These are phyloP conservation scores for Caloboletus firmus DNA, from an alignment of 1,284 basidiomycete genomes.

Conservation along the genomic window DNA sequence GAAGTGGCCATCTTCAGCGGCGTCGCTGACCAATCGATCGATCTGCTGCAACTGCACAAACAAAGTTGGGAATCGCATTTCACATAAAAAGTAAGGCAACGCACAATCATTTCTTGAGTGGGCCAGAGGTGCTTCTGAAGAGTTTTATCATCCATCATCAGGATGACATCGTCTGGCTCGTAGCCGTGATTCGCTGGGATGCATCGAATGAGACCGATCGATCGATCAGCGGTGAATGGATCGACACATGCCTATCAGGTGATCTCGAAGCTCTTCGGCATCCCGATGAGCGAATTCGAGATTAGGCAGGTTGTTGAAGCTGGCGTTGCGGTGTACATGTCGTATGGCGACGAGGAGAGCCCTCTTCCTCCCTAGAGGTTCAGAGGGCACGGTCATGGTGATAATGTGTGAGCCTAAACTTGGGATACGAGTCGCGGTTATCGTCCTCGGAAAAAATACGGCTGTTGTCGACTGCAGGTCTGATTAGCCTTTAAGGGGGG, in stretches of 20 bases:
- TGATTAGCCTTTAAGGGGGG: neutral
- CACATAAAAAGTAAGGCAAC: neutral
- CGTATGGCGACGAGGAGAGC: constrained; percentile 27
- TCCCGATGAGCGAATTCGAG: constrained; percentile 30
- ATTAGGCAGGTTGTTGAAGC: constrained; percentile 1
- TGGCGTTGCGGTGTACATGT: constrained; percentile 8
- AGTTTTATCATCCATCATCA: constrained; percentile 32
- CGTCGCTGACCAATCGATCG: constrained; percentile 24
- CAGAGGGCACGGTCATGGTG: constrained; percentile 1
- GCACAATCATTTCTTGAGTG: constrained; percentile 32
- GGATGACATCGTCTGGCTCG: constrained; percentile 26
- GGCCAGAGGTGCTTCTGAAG: constrained; percentile 22
- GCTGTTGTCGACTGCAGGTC: too few species aligned
- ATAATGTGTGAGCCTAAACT: neutral
- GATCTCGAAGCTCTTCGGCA: constrained; percentile 9
- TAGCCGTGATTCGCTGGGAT: constrained; percentile 33
- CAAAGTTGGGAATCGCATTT: neutral
- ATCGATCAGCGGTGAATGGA: neutral
- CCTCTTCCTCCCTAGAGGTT: constrained; percentile 12
- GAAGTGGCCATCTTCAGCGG: constrained; percentile 35
- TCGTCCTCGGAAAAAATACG: neutral
- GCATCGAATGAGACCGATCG: constrained; percentile 4
- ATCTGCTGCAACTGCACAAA: constrained; percentile 28
- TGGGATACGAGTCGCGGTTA: neutral
- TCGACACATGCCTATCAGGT: constrained; percentile 17